Evolutionary conservation across 139 green algal species (phyloP).

Genomic region (Ettlia oleoabundans): DNA sequence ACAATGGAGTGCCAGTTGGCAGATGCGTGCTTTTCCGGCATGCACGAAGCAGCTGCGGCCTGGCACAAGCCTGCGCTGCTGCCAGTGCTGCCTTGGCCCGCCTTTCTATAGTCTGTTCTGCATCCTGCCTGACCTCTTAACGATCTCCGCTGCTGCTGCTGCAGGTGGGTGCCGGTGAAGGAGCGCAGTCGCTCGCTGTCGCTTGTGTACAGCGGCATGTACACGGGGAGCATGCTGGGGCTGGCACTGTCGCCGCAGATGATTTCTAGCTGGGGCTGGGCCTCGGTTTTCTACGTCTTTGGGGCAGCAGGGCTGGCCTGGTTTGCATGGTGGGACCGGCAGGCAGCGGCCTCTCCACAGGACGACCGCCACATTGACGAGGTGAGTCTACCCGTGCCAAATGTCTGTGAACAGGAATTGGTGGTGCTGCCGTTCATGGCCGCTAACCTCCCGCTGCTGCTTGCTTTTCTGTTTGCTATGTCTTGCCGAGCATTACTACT

Average conservation of each 20-base stretch:
- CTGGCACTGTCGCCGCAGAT: conserved; percentile 81
- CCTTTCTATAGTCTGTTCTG: too few species aligned
- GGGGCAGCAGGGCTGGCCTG: conserved; percentile 62
- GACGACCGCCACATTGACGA: conserved; percentile 64
- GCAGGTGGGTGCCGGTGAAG: conserved; percentile 85
- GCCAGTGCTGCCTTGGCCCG: not conserved
- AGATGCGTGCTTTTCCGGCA: not conserved
- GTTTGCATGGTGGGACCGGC: conserved; percentile 71
- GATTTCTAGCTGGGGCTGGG: conserved; percentile 84
- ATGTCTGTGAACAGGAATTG: too few species aligned
- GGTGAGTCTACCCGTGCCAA: too few species aligned
- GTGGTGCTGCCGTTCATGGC: too few species aligned
- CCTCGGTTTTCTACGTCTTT: conserved; percentile 95
- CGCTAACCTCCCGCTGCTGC: too few species aligned
- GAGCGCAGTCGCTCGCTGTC: conserved; percentile 91
- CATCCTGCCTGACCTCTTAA: too few species aligned
- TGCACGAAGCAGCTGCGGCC: not conserved
- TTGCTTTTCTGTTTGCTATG: too few species aligned
- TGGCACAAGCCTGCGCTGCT: not conserved
- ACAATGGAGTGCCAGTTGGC: not conserved
- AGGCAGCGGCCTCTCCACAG: conserved; percentile 61
- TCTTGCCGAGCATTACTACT: too few species aligned
- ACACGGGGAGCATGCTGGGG: conserved; percentile 88
- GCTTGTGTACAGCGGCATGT: conserved; percentile 97
- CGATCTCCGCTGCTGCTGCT: too few species aligned